These are phyloP conservation scores for Pseudopediastrum boryanum DNA, from an alignment of 139 green algal genomes.

Conservation along the genomic window DNA sequence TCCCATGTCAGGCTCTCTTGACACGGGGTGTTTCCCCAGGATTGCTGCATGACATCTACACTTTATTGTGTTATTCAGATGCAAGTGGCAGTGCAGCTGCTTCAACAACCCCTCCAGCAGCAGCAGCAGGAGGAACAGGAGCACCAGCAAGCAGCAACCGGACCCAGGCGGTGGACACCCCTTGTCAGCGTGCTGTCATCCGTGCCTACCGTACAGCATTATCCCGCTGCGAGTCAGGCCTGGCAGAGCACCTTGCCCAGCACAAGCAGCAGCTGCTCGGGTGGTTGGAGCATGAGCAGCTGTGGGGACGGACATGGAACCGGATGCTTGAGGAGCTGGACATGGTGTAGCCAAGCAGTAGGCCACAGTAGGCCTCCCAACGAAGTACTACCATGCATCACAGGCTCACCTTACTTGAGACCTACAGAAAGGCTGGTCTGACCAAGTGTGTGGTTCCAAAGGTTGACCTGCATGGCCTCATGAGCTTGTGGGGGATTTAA, in stretches of 20 bases:
- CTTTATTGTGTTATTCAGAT: background rate
- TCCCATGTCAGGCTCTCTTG: background rate
- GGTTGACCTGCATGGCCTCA: too few species aligned
- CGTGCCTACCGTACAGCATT: conserved; percentile 46
- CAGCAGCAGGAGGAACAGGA: background rate
- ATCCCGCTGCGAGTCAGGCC: conserved; percentile 28
- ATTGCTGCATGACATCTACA: background rate
- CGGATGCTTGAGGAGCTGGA: conserved; percentile 48
- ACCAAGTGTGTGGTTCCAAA: too few species aligned
- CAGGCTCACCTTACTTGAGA: too few species aligned
- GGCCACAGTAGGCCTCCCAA: too few species aligned
- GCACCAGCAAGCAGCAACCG: background rate
- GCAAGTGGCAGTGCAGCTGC: background rate
- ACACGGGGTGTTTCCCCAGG: too few species aligned
- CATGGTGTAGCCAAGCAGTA: too few species aligned
- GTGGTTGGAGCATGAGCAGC: conserved; percentile 45
- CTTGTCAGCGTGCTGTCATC: conserved; percentile 53
- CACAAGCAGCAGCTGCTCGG: conserved; percentile 24
- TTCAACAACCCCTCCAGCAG: background rate
- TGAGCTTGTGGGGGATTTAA: too few species aligned
- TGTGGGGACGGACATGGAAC: conserved; percentile 48
- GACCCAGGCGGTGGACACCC: conserved; percentile 45
- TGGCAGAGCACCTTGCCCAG: conserved; percentile 4
- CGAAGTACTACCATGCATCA: too few species aligned
- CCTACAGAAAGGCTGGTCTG: too few species aligned